Base-by-base conservation (phyloP, 164 flowering plant species). In the Annona cherimola region DNA sequence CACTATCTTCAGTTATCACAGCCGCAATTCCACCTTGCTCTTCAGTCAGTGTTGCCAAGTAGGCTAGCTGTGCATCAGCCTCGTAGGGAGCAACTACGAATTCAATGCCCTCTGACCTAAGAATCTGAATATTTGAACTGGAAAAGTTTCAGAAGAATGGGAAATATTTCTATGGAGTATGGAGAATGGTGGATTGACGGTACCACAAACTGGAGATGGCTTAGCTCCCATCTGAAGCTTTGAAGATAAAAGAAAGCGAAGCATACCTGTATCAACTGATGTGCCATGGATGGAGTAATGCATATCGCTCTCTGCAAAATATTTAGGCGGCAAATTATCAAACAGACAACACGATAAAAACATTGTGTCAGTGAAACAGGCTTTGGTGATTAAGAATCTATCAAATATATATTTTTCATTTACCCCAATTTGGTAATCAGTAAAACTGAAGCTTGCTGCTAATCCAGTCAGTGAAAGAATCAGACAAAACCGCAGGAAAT, bases 51-150 rank as follows among this genome's bases (percentile, higher is more conserved):
- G 76, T 83, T 50, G 91, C 80, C 60, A 91, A 67, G 68, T 87
- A 89, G 60, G 98, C 94, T 74, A 94, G 77, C 73, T 93, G 96
- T 66, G 98, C 98, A 89, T 93, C 95, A 69, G 96, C 98, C 80
- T 93, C 96, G 75, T 93, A 91, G 18, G 98, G 98, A 57, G 98
- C 96, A 66, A 93, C 96, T 20, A 91, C 76, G 71, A 83, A 93
- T 73, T 93, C 94, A 69, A 93, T 75, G 40, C 83, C 81, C 76
- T 88, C 90, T 20, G 80, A 79, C 73, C 80, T 86, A 73, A 93
- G 70, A 72, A 83, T 76, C 96, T 93, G 86, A 72, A 76, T 62
- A 50, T 7, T 40, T 35, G 9, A 35, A 70, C 59, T 19, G 19
- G 11, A 55, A 61, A 61, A 61, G 54, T 1, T 26, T 61, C 26